These are phyloP conservation scores for Penicillium egyptiacum DNA, from an alignment of 495 filamentous ascomycete genomes.

Conservation along the genomic window DNA sequence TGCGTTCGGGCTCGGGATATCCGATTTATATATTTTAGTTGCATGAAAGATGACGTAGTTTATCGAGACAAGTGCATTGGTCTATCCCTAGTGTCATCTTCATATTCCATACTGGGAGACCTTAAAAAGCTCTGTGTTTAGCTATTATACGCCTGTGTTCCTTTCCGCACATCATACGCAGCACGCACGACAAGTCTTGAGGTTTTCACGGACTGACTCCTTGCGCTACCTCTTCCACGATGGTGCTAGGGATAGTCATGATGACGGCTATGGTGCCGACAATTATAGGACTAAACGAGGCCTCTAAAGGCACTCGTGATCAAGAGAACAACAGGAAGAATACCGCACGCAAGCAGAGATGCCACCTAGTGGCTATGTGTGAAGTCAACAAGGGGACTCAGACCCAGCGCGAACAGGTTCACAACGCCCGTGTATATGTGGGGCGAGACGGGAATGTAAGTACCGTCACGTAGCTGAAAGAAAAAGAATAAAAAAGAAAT, in stretches of 20 bases:
- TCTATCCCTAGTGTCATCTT: conserved; percentile 1
- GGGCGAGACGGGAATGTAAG: conserved; percentile 31
- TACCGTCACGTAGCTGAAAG: conserved; percentile 5
- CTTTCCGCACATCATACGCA: background rate
- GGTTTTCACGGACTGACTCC: background rate
- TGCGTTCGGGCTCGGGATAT: background rate
- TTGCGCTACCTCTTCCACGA: conserved; percentile 4
- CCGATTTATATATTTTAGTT: conserved; percentile 1
- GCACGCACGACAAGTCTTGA: background rate
- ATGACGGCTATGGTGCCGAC: conserved; percentile 36
- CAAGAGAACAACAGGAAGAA: conserved; percentile 24
- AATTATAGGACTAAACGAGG: conserved; percentile 32
- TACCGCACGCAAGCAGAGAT: conserved; percentile 24
- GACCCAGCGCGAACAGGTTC: conserved; percentile 23
- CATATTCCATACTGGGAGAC: background rate
- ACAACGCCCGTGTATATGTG: conserved; percentile 32
- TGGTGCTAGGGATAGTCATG: conserved; percentile 33
- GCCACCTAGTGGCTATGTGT: conserved; percentile 26
- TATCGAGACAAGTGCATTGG: conserved; percentile 12
- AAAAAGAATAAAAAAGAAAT: background rate
- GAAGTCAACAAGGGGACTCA: conserved; percentile 21
- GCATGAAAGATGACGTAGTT: conserved; percentile 22
- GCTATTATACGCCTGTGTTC: conserved; percentile 11
- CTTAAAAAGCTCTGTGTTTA: conserved; percentile 19
- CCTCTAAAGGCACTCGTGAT: conserved; percentile 23